These are phyloP conservation scores for Fraxinus cuspidata DNA, from an alignment of 257 asterid genomes.

Conservation along the genomic window DNA sequence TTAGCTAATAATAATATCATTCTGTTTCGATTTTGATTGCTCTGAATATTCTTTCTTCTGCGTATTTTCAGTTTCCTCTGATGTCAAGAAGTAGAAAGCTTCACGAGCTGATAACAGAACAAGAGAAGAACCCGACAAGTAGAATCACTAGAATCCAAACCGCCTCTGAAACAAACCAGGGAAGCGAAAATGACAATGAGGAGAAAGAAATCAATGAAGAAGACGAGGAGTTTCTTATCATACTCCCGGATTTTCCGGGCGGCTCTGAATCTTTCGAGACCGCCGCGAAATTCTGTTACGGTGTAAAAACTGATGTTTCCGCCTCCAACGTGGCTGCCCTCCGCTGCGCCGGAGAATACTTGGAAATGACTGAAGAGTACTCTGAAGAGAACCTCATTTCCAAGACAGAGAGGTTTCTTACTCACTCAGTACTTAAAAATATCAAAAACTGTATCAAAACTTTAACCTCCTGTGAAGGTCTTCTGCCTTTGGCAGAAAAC, in stretches of 20 bases:
- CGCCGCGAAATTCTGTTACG: conserved; percentile 94
- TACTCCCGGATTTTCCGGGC: conserved; percentile 88
- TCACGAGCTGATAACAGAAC: conserved; percentile 81
- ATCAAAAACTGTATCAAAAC: conserved; percentile 54
- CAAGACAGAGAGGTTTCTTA: conserved; percentile 59
- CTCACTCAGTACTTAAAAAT: conserved; percentile 57
- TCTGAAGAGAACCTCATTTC: conserved; percentile 82
- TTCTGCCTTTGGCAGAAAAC: conserved; percentile 63
- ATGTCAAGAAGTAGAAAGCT: conserved; percentile 90
- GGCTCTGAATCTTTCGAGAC: conserved; percentile 85
- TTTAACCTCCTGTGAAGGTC: conserved; percentile 57
- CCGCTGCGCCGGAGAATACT: conserved; percentile 86
- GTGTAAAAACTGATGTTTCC: conserved; percentile 74
- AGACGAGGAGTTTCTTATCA: conserved; percentile 49
- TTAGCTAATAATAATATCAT: not conserved
- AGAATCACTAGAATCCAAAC: conserved; percentile 42
- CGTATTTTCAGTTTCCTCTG: conserved; percentile 69
- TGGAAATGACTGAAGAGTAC: conserved; percentile 85
- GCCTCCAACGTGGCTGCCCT: conserved; percentile 73
- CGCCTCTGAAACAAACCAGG: conserved; percentile 27
- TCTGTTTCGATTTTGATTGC: not conserved
- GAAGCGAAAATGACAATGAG: conserved; percentile 42
- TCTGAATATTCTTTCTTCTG: not conserved
- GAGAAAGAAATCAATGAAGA: conserved; percentile 44
- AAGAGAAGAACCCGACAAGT: conserved; percentile 46